phyloP scores from a whole-genome alignment of 768 basidiomycete species.

The Nidula microcarpa region DNA sequence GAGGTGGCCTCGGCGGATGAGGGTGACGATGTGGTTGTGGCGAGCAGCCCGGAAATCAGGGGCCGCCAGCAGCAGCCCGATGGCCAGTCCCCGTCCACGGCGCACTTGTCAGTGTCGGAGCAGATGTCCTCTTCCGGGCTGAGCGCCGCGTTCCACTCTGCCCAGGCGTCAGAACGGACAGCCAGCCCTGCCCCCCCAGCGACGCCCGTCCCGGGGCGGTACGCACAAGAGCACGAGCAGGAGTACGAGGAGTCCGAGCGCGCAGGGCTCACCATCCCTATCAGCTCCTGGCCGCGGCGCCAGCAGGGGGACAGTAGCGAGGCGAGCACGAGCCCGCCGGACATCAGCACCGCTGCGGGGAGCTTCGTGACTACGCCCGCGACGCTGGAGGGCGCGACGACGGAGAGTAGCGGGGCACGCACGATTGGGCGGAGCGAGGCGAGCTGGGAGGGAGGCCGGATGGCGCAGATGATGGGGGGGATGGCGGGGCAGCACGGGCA shows the following conservation, averaged over 20 bases:
- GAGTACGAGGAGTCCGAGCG: not conserved
- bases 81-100: not conserved
- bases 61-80: not conserved
- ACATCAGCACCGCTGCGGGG: constrained; percentile 66
- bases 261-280: not conserved
- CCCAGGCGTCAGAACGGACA: constrained; percentile 15
- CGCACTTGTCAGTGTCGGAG: constrained; percentile 1
- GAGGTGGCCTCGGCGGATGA: not conserved
- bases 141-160: constrained; percentile 13
- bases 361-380: constrained; percentile 69
- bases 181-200: constrained; percentile 6
- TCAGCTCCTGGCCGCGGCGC: constrained; percentile 4
- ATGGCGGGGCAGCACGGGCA: constrained; percentile 2
- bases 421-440: constrained; percentile 24
- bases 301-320: not conserved
- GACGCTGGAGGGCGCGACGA: constrained; percentile 54
- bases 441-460: constrained; percentile 35
- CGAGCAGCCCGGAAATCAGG: not conserved
- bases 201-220: constrained; percentile 1
- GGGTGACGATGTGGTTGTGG: not conserved
- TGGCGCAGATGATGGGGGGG: constrained; percentile 3
- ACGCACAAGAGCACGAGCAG: not conserved
- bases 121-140: constrained; percentile 7
- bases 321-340: constrained; percentile 39
- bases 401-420: constrained; percentile 38